Evolutionary conservation across 768 basidiomycete species (phyloP), one percentile per base, ranked within the genome.

Genomic region (Auriscalpium microsporum): DNA sequence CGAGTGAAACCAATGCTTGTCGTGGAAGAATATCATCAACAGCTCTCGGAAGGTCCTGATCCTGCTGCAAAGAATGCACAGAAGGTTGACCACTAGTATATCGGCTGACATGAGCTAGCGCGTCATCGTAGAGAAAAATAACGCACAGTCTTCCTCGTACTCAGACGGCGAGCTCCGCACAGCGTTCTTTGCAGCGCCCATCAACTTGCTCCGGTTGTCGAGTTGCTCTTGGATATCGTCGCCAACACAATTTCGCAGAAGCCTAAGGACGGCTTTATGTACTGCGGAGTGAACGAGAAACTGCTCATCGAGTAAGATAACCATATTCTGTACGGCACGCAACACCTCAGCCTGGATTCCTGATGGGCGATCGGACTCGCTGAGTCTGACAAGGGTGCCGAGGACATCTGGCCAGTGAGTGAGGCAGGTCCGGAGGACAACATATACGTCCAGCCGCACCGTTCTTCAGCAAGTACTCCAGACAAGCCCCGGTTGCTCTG

Each of bases 1-100:
- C 7, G 86, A 84, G 10, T 76, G 83, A 65, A 84, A 86, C 84
- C 90, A 90, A 62, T 90, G 84, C 64, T 90, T 94, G 67, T 95
- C 93, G 64, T 94, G 92, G 68, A 98, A 95, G 75, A 97, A 97
- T 59, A 98, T 95, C 80, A 96, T 89, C 40, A 98, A 81, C 2
- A 98, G 75, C 63, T 94, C 90, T 40, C 90, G 83, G 65, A 87
- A 84, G 34, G 89, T 88, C 54, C 90, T 80, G 66, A 98, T 96
- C 46, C 93, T 82, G 64, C 89, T 93, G 76, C 94, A 95, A 36
- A 97, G 70, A 57, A 89, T 90, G 71, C 93, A 95, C 52, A 97
- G 79, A 33, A 96, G 74, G 67, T 94, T 90, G 58, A 96, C 93
- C 69, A 98, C 85, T 96, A 64, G 1, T 36, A 10, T 9, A 17